phyloP scores from a whole-genome alignment of 495 filamentous ascomycete species.

The Emericellopsis terricola region DNA sequence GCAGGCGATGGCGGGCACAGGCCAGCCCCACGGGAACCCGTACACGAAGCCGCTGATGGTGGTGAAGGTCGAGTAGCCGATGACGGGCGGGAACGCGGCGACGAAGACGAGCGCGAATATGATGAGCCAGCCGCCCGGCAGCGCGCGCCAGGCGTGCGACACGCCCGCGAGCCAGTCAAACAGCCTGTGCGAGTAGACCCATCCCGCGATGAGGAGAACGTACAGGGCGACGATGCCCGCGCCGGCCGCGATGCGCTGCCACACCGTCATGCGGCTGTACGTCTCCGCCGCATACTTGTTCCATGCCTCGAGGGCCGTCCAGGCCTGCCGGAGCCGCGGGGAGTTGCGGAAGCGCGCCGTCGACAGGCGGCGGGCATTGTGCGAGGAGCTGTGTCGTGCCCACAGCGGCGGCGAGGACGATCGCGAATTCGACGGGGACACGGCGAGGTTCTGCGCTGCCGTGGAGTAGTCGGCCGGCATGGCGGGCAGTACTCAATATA shows the following conservation, averaged over 20 bases:
- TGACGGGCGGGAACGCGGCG: slow-evolving; percentile 73
- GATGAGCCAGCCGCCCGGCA: slow-evolving; percentile 55
- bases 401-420: slow-evolving; percentile 2
- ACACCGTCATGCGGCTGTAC: slow-evolving; percentile 23
- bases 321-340: slow-evolving; percentile 7
- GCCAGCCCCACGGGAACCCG: slow-evolving; percentile 82
- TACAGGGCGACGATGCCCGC: slow-evolving; percentile 27
- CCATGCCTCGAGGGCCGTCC: slow-evolving; percentile 12
- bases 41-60: slow-evolving; percentile 87
- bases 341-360: slow-evolving; percentile 2
- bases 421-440: slow-evolving; percentile 6
- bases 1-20: slow-evolving; percentile 63
- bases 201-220: slow-evolving; percentile 41
- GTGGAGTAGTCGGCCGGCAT: slow-evolving; percentile 14
- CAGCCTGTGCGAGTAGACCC: slow-evolving; percentile 60
- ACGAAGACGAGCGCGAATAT: slow-evolving; percentile 62
- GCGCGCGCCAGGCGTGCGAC: slow-evolving; percentile 53
- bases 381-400: slow-evolving; percentile 1
- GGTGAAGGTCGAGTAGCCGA: slow-evolving; percentile 78
- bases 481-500: neutral
- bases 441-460: slow-evolving; percentile 9
- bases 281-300: neutral
- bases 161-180: slow-evolving; percentile 53
- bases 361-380: slow-evolving; percentile 5
- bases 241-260: slow-evolving; percentile 42